Conservation (phyloP, 352 stramenopile genomes). For the Globisporangium iwayamae region DNA sequence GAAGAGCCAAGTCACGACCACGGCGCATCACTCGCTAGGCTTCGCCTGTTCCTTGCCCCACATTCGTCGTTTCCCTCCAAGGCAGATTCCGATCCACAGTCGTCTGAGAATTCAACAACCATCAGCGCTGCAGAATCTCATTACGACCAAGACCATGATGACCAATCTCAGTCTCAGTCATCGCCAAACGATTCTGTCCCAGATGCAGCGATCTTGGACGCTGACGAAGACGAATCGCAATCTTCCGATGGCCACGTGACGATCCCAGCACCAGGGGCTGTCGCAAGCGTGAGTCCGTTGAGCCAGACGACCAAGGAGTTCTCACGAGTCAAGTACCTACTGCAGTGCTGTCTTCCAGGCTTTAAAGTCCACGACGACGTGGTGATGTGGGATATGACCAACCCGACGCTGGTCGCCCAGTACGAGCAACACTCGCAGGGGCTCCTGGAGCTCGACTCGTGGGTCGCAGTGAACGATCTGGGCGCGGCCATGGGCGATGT, state of each 20-base stretch:
- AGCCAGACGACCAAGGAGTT: conserved; percentile 50
- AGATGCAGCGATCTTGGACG: neutral
- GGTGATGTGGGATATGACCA: conserved; percentile 71
- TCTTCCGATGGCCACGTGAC: conserved; percentile 11
- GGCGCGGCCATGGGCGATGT: conserved; percentile 51
- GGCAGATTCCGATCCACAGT: neutral
- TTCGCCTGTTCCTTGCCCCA: conserved; percentile 32
- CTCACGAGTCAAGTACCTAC: conserved; percentile 55
- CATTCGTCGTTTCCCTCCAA: conserved; percentile 15
- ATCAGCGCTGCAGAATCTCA: neutral
- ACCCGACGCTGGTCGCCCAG: conserved; percentile 45
- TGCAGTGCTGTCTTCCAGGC: conserved; percentile 55
- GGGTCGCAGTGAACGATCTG: conserved; percentile 68
- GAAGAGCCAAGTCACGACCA: conserved; percentile 9
- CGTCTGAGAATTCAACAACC: neutral
- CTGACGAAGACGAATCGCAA: conserved; percentile 17
- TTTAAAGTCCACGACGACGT: conserved; percentile 56
- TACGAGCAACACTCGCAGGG: conserved; percentile 49
- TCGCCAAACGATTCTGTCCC: neutral
- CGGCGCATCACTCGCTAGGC: conserved; percentile 25
- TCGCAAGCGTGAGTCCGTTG: conserved; percentile 48
- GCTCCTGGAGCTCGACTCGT: conserved; percentile 69
- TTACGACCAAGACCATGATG: neutral
- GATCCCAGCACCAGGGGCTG: conserved; percentile 29
- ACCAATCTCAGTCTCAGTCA: neutral